Base-by-base conservation (phyloP, 306 rosid species). In the Acacia confusa region DNA sequence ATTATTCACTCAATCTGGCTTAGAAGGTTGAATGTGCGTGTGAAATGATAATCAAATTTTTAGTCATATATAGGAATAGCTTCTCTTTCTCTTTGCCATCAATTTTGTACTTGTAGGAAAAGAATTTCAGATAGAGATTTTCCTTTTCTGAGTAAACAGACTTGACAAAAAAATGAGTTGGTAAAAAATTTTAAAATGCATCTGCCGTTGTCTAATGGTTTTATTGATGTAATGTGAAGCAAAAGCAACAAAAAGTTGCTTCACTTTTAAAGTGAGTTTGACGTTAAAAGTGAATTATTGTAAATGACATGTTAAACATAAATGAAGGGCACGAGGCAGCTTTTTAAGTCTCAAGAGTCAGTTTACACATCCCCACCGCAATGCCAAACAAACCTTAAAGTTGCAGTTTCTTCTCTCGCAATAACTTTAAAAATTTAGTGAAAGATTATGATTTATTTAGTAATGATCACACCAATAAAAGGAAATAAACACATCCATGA, bases 1-100 rank as follows among this genome's bases (percentile, higher is more conserved):
- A 91, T 87, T 36, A 28, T 87, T 67, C 94, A 88, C 70, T 91
- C 94, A 9, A 81, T 88, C 47, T 88, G 94, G 94, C 92, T 91
- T 72, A 80, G 92, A 65, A 88, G 94, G 57, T 82, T 88, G 78
- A 88, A 91, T 87, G 83, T 86, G 24, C 48, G 6, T 55, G 75
- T 83, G 9, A 86, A 72, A 80, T 86, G 50, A 25, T 3, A 32
- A 30, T 65, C 30, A 27, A 45, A 66, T 75, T 78, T 75, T 12
- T 4, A 25, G 17, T 22, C 47, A 2, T 24, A 55, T 16, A 11
- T 70, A 41, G 13, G 3, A 24, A 22, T 24, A 13, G 2, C 34
- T 58, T 70, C 15, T 43, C 41, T 5, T 43, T 71, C 24, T 65
- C 45, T 77, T 64, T 30, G 44, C 68, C 68, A 12, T 63, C 41